Conservation (phyloP, 441 rosid species). For the Gossypium lobatum region DNA sequence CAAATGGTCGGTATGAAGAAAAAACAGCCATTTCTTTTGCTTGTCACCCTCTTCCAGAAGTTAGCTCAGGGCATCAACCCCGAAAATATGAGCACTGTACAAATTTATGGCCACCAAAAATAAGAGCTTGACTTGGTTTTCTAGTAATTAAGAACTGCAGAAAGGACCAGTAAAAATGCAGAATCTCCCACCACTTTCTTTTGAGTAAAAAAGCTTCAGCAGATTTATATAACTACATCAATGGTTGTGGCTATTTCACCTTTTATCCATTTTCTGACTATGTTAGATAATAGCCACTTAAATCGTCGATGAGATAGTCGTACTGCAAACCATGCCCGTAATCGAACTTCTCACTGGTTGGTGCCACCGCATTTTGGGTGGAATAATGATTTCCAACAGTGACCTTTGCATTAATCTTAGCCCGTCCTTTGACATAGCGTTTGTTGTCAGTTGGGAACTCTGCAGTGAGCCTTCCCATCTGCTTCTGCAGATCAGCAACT, state of each 20-base stretch:
- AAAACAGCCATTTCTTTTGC: conserved; percentile 23
- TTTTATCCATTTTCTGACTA: conserved; percentile 18
- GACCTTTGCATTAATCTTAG: conserved; percentile 50
- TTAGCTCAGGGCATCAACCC: conserved; percentile 24
- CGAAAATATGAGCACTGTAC: conserved; percentile 20
- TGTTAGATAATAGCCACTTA: conserved; percentile 52
- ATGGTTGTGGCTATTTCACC: conserved; percentile 15
- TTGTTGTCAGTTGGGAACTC: conserved; percentile 82
- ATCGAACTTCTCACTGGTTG: conserved; percentile 42
- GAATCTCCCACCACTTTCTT: conserved; percentile 18
- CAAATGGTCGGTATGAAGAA: conserved; percentile 10
- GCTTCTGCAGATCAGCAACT: conserved; percentile 91
- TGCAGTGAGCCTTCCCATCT: conserved; percentile 95
- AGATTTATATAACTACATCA: conserved; percentile 14
- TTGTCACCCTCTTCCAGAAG: conserved; percentile 19
- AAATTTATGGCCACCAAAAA: conserved; percentile 18
- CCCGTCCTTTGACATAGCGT: conserved; percentile 60
- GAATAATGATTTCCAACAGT: conserved; percentile 39
- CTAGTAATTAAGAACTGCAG: conserved; percentile 22
- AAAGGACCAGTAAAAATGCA: conserved; percentile 11
- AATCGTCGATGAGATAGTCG: conserved; percentile 62
- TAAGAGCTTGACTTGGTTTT: conserved; percentile 21
- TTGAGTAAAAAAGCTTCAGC: conserved; percentile 16
- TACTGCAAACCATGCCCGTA: conserved; percentile 57
- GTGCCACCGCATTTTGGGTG: conserved; percentile 38